Evolutionary conservation across 2,329 filamentous ascomycete species (phyloP), one percentile per base, ranked within the genome.

Genomic region (Penicillium sp.): DNA sequence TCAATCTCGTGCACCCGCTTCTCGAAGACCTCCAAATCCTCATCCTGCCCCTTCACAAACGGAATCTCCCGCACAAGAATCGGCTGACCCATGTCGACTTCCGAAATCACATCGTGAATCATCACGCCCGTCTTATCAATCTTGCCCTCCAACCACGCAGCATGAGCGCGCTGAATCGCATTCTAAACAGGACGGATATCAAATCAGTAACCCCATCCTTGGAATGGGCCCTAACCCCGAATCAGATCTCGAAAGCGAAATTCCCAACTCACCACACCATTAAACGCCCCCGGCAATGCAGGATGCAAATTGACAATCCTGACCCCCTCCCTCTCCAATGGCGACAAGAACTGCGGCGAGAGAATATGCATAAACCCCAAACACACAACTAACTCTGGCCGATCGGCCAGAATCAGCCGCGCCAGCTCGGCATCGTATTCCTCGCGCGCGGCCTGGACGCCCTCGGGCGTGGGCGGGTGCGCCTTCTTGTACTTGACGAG

Each of bases 321-420:
- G 38, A 94, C 81, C 0, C 83, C 83, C 0, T 82, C 85, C 12
- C 75, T 78, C 37, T 85, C 82, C 7, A 96, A 72, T 1, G 91
- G 90, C 8, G 84, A 81, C 50, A 96, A 79, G 73, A 96, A 95
- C 1, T 81, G 78, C 2, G 81, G 80, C 0, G 87, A 88, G 51
- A 96, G 84, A 58, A 96, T 88, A 73, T 95, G 88, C 91, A 96
- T 96, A 84, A 90, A 96, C 2, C 92, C 92, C 3, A 90, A 88
- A 66, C 92, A 90, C 8, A 95, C 88, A 51, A 96, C 86, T 56
- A 96, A 76, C 56, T 93, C 85, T 0, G 92, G 91, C 58, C 76
- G 76, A 63, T 89, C 84, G 4, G 77, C 73, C 25, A 94, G 79
- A 54, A 96, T 83, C 60, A 88, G 81, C 43, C 83, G 75, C 0